Percentiles rank a stretch among this genome's conserved stretches.
These are phyloP conservation scores for Polymyxa betae DNA, from an alignment of 208 protist species.

Conservation along the genomic window DNA sequence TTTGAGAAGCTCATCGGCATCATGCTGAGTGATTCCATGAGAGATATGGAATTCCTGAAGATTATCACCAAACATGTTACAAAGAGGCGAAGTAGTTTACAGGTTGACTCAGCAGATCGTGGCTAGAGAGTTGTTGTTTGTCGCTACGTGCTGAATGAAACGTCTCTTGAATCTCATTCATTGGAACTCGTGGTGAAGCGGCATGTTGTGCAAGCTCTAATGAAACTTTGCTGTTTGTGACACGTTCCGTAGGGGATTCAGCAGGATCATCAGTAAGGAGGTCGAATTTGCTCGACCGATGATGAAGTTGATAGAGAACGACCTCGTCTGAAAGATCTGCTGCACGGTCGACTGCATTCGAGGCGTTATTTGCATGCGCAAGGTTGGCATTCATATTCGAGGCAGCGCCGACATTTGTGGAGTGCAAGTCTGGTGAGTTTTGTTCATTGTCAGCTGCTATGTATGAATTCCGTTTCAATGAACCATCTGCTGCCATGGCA, in stretches of 20 bases:
- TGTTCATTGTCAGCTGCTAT: too few relatives aligned
- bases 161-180: constrained; percentile 26
- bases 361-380: neutral
- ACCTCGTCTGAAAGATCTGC: neutral
- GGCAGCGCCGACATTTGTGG: neutral
- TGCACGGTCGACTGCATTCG: neutral
- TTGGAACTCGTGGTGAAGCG: too few relatives aligned
- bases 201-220: neutral
- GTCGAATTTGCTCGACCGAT: constrained; percentile 12
- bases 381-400: neutral
- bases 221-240: neutral
- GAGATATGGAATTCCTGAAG: neutral
- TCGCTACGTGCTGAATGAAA: neutral
- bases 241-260: neutral
- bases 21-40: neutral
- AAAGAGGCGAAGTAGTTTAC: neutral
- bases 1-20: constrained; percentile 54
- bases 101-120: neutral
- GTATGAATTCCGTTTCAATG: too few relatives aligned
- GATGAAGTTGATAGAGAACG: constrained; percentile 9
- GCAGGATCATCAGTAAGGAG: neutral
- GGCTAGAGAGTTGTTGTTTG: neutral
- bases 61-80: neutral
- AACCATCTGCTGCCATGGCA: too few relatives aligned
- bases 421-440: neutral